Evolutionary conservation across 2,329 filamentous ascomycete genomes (phyloP), one percentile per base, ranked within the genome.

Genomic region (Chrysoporthe austroafricana): DNA sequence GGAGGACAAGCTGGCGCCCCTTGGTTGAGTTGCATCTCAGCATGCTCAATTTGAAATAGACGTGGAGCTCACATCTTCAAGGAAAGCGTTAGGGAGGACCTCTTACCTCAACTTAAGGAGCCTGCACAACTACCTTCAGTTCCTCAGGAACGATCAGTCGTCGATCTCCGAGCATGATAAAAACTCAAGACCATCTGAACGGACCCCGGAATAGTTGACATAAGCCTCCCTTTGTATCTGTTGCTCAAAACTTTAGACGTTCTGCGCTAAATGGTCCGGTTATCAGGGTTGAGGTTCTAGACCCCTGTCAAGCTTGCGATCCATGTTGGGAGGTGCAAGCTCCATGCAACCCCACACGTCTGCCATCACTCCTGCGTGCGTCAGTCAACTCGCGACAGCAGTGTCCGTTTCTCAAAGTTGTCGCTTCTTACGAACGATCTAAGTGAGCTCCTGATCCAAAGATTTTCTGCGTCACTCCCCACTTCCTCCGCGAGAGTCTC

Each of bases 251-350:
- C 26, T 43, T 59, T 14, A 36, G 8, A 26, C 3, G 26, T 26
- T 26, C 26, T 26, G 26, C 26, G 26, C 26, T 26, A 26, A 26
- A 26, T 26, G 26, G 26, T 26, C 26, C 26, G 21, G 36, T 7
- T 39, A 43, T 43, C 57, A 44, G 57, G 57, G 57, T 60, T 43
- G 5, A 39, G 57, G 57, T 60, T 26, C 2, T 26, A n/a, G 39
- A 59, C 36, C 57, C 39, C n/a, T 42, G 57, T 59, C 32, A 26
- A 5, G 42, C 8, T 21, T 32, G 26, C 32, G 6, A 32, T 57
- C 5, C 5, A 9, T 9, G 54, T 1, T 9, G 54, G 16, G 14
- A 36, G 54, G 54, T 18, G 54, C 52, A 48, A 48, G 13, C 21
- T 14, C 21, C 14, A 34, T 21, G 1, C 11, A 8, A 26, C 50